Base-by-base conservation (phyloP, 2,329 filamentous ascomycete genomes). In the Stachybotrys echinatus region DNA sequence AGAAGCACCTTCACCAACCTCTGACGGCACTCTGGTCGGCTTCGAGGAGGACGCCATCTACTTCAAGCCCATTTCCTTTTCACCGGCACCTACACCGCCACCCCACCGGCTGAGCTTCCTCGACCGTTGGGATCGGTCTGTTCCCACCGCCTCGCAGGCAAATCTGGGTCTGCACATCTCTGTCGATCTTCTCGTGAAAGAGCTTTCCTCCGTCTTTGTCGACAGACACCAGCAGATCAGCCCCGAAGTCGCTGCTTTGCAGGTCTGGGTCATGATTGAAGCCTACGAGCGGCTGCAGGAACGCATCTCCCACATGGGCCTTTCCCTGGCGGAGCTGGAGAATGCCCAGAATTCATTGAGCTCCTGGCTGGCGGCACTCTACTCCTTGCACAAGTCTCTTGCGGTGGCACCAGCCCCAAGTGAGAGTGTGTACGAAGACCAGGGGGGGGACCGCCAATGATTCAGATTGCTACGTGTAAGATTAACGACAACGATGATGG, bases 211-310 rank as follows among this genome's bases (percentile, higher is more conserved):
- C 0, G 72, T 72, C 0, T 55, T 76, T 38, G 48, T 61, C 45
- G 52, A 64, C 42, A 34, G 61, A 47, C 48, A 61, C 8, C 50
- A 52, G 8, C 62, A 48, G 50, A 59, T 19, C 18, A 17, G 61
- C 50, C 38, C 54, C 3, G 67, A 74, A 34, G 67, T 69, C 0
- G 70, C 76, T 14, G 70, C 73, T 2, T 58, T 81, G 39, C 78
- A 81, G 57, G 61, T 81, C 18, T 75, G 74, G 72, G 69, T 77
- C 42, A 81, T 81, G 78, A 81, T 81, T 47, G 78, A 81, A 55
- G 77, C 78, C 3, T 81, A 81, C 56, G 77, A 81, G 66, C 69
- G 69, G 51, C 62, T 82, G 50, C 67, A 75, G 17, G 74, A 79
- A 42, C 70, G 72, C 55, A 58, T 81, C 1, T 57, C 64, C 1